A percentile compares a stretch with the other conserved stretches of the same genome.
Evolutionary conservation across 495 filamentous ascomycete species (phyloP).

Genomic region (Aspergillus ellipticus): DNA sequence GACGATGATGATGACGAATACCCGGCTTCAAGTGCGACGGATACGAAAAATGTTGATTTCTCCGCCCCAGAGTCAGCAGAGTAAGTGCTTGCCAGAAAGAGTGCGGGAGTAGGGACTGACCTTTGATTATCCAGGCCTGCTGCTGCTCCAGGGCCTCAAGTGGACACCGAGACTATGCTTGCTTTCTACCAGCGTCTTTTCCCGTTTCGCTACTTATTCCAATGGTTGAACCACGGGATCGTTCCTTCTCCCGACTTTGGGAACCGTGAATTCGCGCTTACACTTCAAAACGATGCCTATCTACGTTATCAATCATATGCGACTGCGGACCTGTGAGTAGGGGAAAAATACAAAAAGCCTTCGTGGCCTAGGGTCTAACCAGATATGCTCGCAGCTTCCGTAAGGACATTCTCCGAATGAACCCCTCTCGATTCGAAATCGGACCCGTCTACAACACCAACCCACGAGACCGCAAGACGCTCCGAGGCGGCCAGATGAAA

Average conservation of each 20-base stretch:
- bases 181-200: constrained; percentile 95
- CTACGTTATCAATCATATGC: constrained; percentile 88
- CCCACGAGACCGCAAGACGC: constrained; percentile 85
- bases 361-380: constrained; percentile 5
- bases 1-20: constrained; percentile 76
- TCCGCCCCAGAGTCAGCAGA: constrained; percentile 28
- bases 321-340: constrained; percentile 73
- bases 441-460: constrained; percentile 92
- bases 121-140: constrained; percentile 8
- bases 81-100: constrained; percentile 25
- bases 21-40: constrained; percentile 51
- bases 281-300: constrained; percentile 82
- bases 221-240: constrained; percentile 95
- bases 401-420: constrained; percentile 80
- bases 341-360: neutral
- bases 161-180: constrained; percentile 78
- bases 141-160: constrained; percentile 34
- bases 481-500: constrained; percentile 61
- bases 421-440: constrained; percentile 95
- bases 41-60: constrained; percentile 33
- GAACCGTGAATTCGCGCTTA: constrained; percentile 94
- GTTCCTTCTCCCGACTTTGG: constrained; percentile 81
- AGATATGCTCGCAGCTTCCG: constrained; percentile 56
- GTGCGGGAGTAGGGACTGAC: constrained; percentile 6
- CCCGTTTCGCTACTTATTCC: constrained; percentile 91